Conservation (phyloP, 2,329 filamentous ascomycete species). For the Nothophaeocryptopus gaeumannii region DNA sequence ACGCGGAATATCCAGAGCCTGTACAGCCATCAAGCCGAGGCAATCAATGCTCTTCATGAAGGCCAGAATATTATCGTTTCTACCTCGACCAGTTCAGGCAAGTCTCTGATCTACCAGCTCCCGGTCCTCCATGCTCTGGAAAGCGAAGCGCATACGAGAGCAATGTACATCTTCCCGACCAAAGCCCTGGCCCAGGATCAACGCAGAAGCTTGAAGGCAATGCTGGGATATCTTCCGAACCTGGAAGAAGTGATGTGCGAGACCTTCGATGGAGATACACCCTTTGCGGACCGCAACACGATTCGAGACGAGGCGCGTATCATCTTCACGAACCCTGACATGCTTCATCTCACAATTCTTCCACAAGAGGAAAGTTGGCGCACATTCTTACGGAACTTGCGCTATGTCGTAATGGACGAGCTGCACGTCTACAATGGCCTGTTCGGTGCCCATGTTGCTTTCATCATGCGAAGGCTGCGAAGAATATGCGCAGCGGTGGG, state of each 20-base stretch:
- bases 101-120: constrained; percentile 96
- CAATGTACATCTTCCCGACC: constrained; percentile 97
- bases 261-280: constrained; percentile 94
- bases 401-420: constrained; percentile 81
- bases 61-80: constrained; percentile 87
- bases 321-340: constrained; percentile 97
- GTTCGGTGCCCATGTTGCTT: constrained; percentile 88
- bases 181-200: constrained; percentile 97
- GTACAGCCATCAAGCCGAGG: constrained; percentile 89
- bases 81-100: constrained; percentile 93
- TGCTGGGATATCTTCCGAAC: constrained; percentile 75
- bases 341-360: constrained; percentile 91
- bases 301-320: constrained; percentile 88
- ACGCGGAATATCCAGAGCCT: constrained; percentile 80
- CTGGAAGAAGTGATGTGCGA: constrained; percentile 77
- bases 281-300: constrained; percentile 70
- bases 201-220: constrained; percentile 78
- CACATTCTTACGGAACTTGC: constrained; percentile 80
- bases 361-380: constrained; percentile 91
- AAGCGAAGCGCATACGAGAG: constrained; percentile 69
- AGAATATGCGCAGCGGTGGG: constrained; percentile 87
- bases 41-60: constrained; percentile 80
- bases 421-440: constrained; percentile 95
- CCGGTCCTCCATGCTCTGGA: constrained; percentile 87
- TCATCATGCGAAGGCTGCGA: constrained; percentile 86